These are phyloP conservation scores for Ganoderma resinaceum DNA, from an alignment of 1,284 basidiomycete genomes.

Conservation along the genomic window DNA sequence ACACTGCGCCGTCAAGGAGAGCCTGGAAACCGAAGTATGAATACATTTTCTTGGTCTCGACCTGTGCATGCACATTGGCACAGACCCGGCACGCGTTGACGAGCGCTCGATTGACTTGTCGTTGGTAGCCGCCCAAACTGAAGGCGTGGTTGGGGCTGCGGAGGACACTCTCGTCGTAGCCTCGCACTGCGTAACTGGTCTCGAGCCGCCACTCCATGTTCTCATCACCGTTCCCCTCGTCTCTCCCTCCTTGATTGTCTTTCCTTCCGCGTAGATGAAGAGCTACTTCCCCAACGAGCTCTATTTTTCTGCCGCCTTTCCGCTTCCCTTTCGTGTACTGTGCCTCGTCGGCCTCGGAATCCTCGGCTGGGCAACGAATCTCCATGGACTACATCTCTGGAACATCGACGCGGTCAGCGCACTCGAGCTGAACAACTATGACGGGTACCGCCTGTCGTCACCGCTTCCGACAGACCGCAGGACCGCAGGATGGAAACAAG, in stretches of 20 bases:
- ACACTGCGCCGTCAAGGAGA: background rate
- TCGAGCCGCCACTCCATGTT: constrained; percentile 7
- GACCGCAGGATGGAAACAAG: constrained; percentile 40
- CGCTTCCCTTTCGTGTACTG: constrained; percentile 47
- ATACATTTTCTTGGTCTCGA: background rate
- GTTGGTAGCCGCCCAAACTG: background rate
- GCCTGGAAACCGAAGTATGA: background rate
- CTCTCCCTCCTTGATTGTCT: constrained; percentile 16
- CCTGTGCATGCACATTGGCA: no score
- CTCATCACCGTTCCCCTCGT: background rate
- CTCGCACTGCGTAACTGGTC: background rate
- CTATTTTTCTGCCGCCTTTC: constrained; percentile 43
- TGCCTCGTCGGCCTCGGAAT: constrained; percentile 50
- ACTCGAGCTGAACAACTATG: constrained; percentile 61
- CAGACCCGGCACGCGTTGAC: no score
- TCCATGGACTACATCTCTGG: constrained; percentile 81
- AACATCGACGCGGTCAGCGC: constrained; percentile 77
- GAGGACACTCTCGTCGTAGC: background rate
- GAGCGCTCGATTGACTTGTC: background rate
- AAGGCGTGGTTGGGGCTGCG: background rate
- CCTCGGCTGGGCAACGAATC: constrained; percentile 70
- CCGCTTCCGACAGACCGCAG: constrained; percentile 42
- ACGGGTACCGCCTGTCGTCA: constrained; percentile 39
- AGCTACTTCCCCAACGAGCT: constrained; percentile 31
- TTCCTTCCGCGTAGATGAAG: constrained; percentile 21